A percentile compares a stretch with the other conserved stretches of the same genome.
These are phyloP conservation scores for Apiosordaria backusii DNA, from an alignment of 495 filamentous ascomycete species.

Conservation along the genomic window DNA sequence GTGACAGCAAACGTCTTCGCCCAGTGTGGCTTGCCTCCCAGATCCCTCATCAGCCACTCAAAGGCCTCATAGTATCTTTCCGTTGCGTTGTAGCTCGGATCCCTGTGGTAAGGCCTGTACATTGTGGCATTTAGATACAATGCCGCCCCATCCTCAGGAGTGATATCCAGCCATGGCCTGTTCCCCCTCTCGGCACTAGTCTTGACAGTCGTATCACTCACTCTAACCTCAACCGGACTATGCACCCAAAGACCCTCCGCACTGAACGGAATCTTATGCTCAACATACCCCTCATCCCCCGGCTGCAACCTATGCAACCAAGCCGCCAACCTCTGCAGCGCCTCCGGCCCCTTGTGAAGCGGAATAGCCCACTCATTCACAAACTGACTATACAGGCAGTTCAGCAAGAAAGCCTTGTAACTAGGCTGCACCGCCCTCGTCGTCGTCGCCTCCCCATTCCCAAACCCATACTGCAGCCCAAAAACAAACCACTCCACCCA, in stretches of 20 bases:
- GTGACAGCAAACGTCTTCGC: slow-evolving; percentile 84
- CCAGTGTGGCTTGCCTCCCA: slow-evolving; percentile 92
- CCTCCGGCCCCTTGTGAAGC: slow-evolving; percentile 82
- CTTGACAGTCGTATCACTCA: slow-evolving; percentile 64
- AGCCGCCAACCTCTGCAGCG: slow-evolving; percentile 72
- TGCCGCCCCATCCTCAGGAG: slow-evolving; percentile 61
- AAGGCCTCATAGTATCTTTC: slow-evolving; percentile 87
- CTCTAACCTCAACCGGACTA: slow-evolving; percentile 88
- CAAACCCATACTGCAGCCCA: slow-evolving; percentile 90
- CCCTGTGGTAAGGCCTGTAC: slow-evolving; percentile 79
- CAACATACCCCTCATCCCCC: slow-evolving; percentile 50
- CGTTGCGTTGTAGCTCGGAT: slow-evolving; percentile 65
- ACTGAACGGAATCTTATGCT: slow-evolving; percentile 74
- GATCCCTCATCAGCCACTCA: slow-evolving; percentile 90
- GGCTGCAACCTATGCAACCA: slow-evolving; percentile 70
- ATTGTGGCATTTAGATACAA: slow-evolving; percentile 95
- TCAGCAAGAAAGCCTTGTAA: slow-evolving; percentile 80
- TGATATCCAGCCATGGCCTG: slow-evolving; percentile 76
- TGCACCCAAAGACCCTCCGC: slow-evolving; percentile 81
- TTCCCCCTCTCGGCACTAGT: slow-evolving; percentile 36
- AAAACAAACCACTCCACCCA: slow-evolving; percentile 93
- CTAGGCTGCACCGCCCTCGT: slow-evolving; percentile 70
- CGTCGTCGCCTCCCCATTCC: slow-evolving; percentile 56
- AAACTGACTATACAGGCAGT: slow-evolving; percentile 93
- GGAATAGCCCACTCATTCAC: slow-evolving; percentile 98